Evolutionary conservation across 805 yeast species (phyloP).

Genomic region (Spathaspora sp.): DNA sequence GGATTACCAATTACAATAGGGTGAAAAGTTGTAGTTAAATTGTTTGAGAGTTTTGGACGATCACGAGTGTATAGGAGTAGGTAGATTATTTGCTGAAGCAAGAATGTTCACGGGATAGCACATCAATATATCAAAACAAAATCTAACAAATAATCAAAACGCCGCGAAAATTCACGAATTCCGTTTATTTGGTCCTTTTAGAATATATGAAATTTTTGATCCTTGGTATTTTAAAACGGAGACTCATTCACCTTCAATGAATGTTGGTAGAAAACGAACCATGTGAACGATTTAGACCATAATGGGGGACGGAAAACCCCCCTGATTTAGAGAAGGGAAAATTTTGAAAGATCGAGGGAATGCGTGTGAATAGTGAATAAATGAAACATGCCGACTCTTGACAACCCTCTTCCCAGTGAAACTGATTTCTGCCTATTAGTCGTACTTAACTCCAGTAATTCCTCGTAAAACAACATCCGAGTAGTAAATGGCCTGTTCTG

Average conservation of each 20-base stretch:
- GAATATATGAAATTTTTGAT: constrained; percentile 66
- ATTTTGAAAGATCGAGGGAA: constrained; percentile 26
- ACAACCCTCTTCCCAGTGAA: no score
- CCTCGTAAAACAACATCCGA: no score
- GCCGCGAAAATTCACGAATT: no score
- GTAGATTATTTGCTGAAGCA: constrained; percentile 82
- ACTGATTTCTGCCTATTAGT: no score
- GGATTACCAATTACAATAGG: constrained; percentile 88
- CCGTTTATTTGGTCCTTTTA: no score
- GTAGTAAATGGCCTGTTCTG: no score
- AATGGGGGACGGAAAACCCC: constrained; percentile 72
- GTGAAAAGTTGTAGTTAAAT: constrained; percentile 92
- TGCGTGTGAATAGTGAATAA: constrained; percentile 1
- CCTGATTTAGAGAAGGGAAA: constrained; percentile 58
- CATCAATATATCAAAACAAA: no score
- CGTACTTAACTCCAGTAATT: no score
- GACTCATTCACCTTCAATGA: constrained; percentile 68
- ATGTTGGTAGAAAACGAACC: constrained; percentile 84
- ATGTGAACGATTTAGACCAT: constrained; percentile 65
- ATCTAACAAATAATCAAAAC: no score
- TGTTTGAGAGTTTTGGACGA: constrained; percentile 91
- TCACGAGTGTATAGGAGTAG: constrained; percentile 95
- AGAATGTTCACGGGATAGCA: no score
- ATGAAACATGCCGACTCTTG: no score
- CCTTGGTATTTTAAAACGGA: constrained; percentile 88